Base-by-base conservation (phyloP, 257 asterid genomes). In the Solanum arcanum region DNA sequence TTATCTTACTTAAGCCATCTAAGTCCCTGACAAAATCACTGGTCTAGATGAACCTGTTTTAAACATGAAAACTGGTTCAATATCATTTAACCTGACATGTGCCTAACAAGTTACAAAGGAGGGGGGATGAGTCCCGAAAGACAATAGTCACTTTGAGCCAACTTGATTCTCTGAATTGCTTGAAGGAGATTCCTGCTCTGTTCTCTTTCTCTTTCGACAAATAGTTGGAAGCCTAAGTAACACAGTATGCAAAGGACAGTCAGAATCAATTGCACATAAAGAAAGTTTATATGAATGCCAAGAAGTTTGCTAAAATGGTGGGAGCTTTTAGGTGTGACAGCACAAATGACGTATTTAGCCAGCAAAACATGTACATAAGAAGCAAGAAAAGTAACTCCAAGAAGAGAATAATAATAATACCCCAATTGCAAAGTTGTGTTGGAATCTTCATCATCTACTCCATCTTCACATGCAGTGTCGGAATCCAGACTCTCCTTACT, bases 381-480 rank as follows among this genome's bases (percentile, higher is more conserved):
- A 69, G 8, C 12, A 15, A 69, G 14, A 27, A 37, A 62, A 35
- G 18, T 15, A 86, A 80, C 35, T 23, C 11, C 46, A 15, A 29
- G 12, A 49, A 78, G 44, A 64, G 1, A 2, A 29, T 35, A 37
- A 29, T 64, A 62, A 35, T 12, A 21, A 13, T 93, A 94, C 97
- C 94, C 94, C 80, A 92, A 76, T n/a, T 88, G 94, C 86, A 94
- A 88, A 86, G 92, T 88, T 89, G 93, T 93, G 87, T 91, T 95
- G 1, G 98, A 94, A 42, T 90, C 93, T 70, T 91, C 98, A 39
- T 93, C 91, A 16, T 56, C 92, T 37, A 88, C 88, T 46, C 87
- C 90, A 52, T 85, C 92, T 47, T 87, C 88, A 78, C 91, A 88
- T 37, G 88, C 91, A 10, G 88, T 92, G 87, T 89, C 96, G 18